Base-by-base conservation (phyloP, 2,329 filamentous ascomycete genomes). In the Colletotrichum sp. region DNA sequence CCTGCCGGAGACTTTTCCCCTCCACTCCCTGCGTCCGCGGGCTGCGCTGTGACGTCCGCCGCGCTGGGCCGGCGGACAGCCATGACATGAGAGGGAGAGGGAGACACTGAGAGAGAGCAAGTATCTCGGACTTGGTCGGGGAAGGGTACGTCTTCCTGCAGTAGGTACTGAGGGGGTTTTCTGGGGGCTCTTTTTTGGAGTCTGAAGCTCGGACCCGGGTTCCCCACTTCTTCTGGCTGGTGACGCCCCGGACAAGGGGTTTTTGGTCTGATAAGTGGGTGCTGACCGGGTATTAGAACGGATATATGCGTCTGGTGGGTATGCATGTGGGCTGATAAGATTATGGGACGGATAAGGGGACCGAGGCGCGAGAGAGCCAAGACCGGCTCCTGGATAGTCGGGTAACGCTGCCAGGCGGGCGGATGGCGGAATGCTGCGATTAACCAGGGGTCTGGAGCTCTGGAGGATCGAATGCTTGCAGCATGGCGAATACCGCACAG, bases 301-400 rank as follows among this genome's bases (percentile, higher is more conserved):
- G 73, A 72, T 59, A 75, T 73, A 75, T 60, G 63, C 43, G 43
- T 59, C 26, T 59, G 39, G 39, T 72, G 48, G 71, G 10, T 48
- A 57, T 32, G 43, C 4, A 34, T 43, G 66, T 71, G 69, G 73
- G 34, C 69, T 68, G 64, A 68, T 72, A 43, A 68, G 57, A 68
- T 68, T 30, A 75, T 73, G 57, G 63, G 73, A 68, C 70, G 73
- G 73, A 73, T 72, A 59, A 75, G 70, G 39, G 64, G 32, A 73
- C 73, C 73, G 57, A 68, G 55, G 39, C 57, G 32, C 63, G 36
- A 34, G 28, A 18, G 39, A 60, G 69, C 63, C 73, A 48, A 73
- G 64, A 75, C 61, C 24, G 34, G 57, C 34, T 64, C 16, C 48
- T 48, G 64, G n/a, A 64, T 28, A 55, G 21, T 72, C 60, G 68